These are phyloP conservation scores for Helenozyma baotianmanensis DNA, from an alignment of 805 yeast species.

Conservation along the genomic window DNA sequence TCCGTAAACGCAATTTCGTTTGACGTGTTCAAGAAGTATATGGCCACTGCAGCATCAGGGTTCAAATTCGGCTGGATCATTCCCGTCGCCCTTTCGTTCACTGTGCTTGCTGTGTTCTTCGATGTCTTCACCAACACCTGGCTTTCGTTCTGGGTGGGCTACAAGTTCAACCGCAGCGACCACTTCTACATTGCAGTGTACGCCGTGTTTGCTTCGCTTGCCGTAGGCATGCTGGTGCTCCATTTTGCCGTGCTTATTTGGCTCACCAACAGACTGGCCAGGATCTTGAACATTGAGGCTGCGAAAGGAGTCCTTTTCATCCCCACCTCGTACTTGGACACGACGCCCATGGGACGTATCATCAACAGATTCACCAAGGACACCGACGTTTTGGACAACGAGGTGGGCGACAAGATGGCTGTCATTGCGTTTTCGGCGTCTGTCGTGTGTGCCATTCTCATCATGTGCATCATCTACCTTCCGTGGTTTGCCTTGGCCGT, in stretches of 20 bases:
- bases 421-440: constrained; percentile 4
- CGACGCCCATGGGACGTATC: constrained; percentile 24
- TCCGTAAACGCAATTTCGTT: constrained; percentile 4
- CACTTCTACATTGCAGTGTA: constrained; percentile 17
- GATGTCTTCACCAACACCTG: constrained; percentile 19
- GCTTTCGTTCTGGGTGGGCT: constrained; percentile 21
- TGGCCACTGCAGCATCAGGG: constrained; percentile 3
- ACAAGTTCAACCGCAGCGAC: constrained; percentile 8
- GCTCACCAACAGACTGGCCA: constrained; percentile 14
- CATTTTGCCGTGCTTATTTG: constrained; percentile 9
- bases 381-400: constrained; percentile 22
- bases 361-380: constrained; percentile 24
- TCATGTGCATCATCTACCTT: constrained; percentile 7
- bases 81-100: not conserved
- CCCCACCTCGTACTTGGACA: constrained; percentile 23
- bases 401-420: constrained; percentile 18
- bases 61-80: constrained; percentile 5
- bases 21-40: constrained; percentile 2
- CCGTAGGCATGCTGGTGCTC: constrained; percentile 8
- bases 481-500: constrained; percentile 12
- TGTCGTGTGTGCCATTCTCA: constrained; percentile 1
- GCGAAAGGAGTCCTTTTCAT: constrained; percentile 13
- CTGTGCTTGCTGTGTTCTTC: constrained; percentile 9
- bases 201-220: constrained; percentile 14
- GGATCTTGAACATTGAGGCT: constrained; percentile 13